Conservation (phyloP, 441 rosid species). For the Populus hybrid region DNA sequence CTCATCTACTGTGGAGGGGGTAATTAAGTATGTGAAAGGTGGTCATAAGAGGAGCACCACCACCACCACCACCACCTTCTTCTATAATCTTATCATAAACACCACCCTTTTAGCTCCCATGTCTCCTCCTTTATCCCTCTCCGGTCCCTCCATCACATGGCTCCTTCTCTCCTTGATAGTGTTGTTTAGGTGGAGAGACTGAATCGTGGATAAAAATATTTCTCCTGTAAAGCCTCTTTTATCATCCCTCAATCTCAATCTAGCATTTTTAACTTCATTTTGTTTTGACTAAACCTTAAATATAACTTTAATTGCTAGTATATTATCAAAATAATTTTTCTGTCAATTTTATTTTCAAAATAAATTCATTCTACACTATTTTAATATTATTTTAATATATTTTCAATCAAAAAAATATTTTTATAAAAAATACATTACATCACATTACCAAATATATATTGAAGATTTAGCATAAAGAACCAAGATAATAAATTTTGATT, state of each 20-base stretch:
- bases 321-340: too few relatives aligned
- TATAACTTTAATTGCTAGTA: too few relatives aligned
- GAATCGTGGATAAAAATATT: neutral
- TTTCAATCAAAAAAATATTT: too few relatives aligned
- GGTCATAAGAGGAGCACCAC: neutral
- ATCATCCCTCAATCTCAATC: neutral
- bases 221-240: neutral
- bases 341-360: too few relatives aligned
- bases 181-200: neutral
- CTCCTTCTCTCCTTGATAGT: constrained; percentile 8
- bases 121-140: constrained; percentile 1
- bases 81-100: neutral
- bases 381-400: too few relatives aligned
- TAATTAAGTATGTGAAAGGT: neutral
- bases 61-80: neutral
- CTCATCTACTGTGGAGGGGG: neutral
- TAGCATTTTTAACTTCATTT: too few relatives aligned
- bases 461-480: too few relatives aligned
- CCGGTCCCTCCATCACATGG: constrained; percentile 36
- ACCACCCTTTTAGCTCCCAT: constrained; percentile 20
- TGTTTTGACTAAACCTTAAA: too few relatives aligned
- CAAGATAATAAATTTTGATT: too few relatives aligned
- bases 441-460: too few relatives aligned
- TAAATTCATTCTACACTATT: too few relatives aligned
- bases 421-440: too few relatives aligned